Base-by-base conservation (phyloP, 139 green algal genomes). In the Ulvella scutata region DNA sequence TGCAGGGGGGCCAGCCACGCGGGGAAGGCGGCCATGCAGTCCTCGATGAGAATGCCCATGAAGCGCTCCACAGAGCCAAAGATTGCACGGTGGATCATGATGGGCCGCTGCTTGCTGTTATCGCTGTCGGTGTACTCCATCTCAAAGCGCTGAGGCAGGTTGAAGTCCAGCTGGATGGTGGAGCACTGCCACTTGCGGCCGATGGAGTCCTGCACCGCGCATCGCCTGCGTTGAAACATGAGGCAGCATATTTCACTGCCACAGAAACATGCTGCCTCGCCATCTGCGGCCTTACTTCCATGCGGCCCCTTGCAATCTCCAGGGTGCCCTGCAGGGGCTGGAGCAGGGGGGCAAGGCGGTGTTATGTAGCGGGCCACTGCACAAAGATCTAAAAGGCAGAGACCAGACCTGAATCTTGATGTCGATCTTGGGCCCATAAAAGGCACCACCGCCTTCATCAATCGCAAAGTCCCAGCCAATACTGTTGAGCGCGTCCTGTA, bases 341-440 rank as follows among this genome's bases (percentile, higher is more conserved):
- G n/a, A n/a, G n/a, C n/a, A n/a, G n/a, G n/a, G n/a, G n/a, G n/a
- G n/a, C n/a, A n/a, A n/a, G n/a, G n/a, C n/a, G n/a, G n/a, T n/a
- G n/a, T n/a, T n/a, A n/a, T n/a, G n/a, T n/a, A n/a, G n/a, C n/a
- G n/a, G n/a, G n/a, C n/a, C n/a, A n/a, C n/a, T n/a, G n/a, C n/a
- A n/a, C n/a, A n/a, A n/a, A n/a, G n/a, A n/a, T n/a, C n/a, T n/a
- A n/a, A n/a, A n/a, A n/a, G n/a, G n/a, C n/a, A n/a, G n/a, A 1
- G 40, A 20, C 40, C 9, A 26, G n/a, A 67, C 51, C 73, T 88
- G 81, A 76, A 96, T 96, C 78, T 97, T 98, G 83, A 99, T 87
- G 82, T 99, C 95, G 75, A 99, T 99, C 85, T 99, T 99, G 20
- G 95, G 95, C 3, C 95, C 95, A 80, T 99, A 99, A 82, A 99